Base-by-base conservation (phyloP, 202 grass and related monocot species). In the Setaria italica region DNA sequence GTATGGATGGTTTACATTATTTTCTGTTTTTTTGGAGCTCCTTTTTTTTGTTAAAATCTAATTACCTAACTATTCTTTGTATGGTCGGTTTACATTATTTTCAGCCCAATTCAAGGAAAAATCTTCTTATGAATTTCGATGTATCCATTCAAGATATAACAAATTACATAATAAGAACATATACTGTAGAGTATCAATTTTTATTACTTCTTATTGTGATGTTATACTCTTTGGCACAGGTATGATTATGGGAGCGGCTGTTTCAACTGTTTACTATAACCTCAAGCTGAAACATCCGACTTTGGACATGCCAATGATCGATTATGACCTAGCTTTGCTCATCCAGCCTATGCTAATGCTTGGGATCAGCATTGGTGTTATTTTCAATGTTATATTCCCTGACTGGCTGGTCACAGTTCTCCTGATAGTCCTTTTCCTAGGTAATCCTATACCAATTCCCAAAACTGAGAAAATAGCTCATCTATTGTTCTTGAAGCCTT, bases 311-410 rank as follows among this genome's bases (percentile, higher is more conserved):
- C 96, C 93, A 0, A 60, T 95, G 74, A 94, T 99, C 15, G 93
- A 99, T 70, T 98, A 95, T 72, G 93, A 94, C 72, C 86, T 99
- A 34, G 91, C 93, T 7, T 79, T 94, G 67, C 91, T 99, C 41
- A 86, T 99, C 64, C 96, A 95, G 67, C 93, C 91, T 79, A 95
- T 99, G 91, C 86, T 99, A 59, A 95, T 95, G 96, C 96, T 99
- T 39, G 96, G 96, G 32, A 99, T 99, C 84, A 99, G 93, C 85
- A 99, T 99, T 17, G 93, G 96, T 37, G 90, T 94, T 72, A 80
- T 90, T 69, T 99, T 99, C 65, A 95, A 95, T 88, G 91, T 91
- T 19, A 39, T 99, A 81, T 92, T 95, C 37, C 87, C 96, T 68
- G 88, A 95, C 76, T 99, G 96, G 93, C 79, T 99, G 86, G 88